Evolutionary conservation across 192 early-diverging fungal species (phyloP).

Genomic region (Spizellomyces sp.): DNA sequence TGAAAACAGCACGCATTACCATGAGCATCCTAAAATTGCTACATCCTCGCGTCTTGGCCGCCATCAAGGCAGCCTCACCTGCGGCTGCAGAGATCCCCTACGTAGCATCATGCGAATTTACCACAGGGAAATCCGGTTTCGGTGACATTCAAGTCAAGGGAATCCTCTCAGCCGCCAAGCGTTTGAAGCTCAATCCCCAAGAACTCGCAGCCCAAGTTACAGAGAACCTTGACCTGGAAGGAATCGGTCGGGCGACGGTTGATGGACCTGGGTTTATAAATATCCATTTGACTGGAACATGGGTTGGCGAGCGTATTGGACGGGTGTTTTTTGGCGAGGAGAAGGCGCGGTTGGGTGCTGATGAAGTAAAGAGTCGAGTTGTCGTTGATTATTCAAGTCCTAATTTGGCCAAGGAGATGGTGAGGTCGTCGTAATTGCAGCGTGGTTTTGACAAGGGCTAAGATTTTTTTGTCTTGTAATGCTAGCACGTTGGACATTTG

Average conservation of each 20-base stretch:
- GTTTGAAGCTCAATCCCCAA: slow-evolving; percentile 22
- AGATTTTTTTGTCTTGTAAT: not conserved
- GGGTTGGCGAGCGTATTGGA: slow-evolving; percentile 8
- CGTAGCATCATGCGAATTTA: slow-evolving; percentile 10
- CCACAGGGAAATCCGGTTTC: not conserved
- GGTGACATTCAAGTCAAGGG: slow-evolving; percentile 27
- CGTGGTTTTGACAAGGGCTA: not conserved
- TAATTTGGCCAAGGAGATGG: slow-evolving; percentile 91
- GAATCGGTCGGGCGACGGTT: slow-evolving; percentile 17
- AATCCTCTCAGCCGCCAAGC: slow-evolving; percentile 21
- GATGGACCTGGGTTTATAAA: slow-evolving; percentile 33
- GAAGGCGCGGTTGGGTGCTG: slow-evolving; percentile 30
- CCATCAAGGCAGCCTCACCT: slow-evolving; percentile 17
- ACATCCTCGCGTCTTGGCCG: slow-evolving; percentile 24
- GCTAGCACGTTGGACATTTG: slow-evolving; percentile 97
- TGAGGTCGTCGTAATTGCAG: not conserved
- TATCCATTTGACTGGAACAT: slow-evolving; percentile 13
- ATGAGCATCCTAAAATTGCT: slow-evolving; percentile 30
- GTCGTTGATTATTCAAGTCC: slow-evolving; percentile 94
- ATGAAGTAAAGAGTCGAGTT: slow-evolving; percentile 58
- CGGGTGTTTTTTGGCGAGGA: slow-evolving; percentile 14
- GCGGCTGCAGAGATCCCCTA: slow-evolving; percentile 20
- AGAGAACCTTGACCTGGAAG: slow-evolving; percentile 13
- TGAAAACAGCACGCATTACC: not conserved
- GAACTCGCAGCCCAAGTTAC: slow-evolving; percentile 14